Evolutionary conservation across 495 filamentous ascomycete genomes (phyloP), one percentile per base, ranked within the genome.

Genomic region (Daldinia loculata): DNA sequence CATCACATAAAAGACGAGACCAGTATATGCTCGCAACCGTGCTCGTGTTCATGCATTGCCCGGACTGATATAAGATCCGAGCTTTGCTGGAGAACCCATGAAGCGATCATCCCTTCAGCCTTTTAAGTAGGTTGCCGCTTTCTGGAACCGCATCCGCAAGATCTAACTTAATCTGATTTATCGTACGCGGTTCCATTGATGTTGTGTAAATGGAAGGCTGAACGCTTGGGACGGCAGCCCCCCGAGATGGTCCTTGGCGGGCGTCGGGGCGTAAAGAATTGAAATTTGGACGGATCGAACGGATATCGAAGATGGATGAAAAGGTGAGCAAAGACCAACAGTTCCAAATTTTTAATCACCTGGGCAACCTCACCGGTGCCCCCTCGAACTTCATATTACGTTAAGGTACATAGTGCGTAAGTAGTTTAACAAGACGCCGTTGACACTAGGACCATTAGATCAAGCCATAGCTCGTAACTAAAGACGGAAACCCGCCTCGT

Each of bases 401-500:
- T n/a, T n/a, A n/a, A n/a, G n/a, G n/a, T 27, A 34, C 12, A 14
- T 36, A 36, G 34, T 6, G n/a, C 19, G 30, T 53, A 39, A 24
- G 22, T 15, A 69, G 34, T 59, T 69, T 24, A 24, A 65, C 17
- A 19, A 14, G 43, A 48, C 43, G 43, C 43, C 43, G 43, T 48
- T 48, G 17, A 22, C 17, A 48, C 43, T 48, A 48, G 43, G 43
- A 1, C 17, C 19, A 29, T 61, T 66, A 62, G 52, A 17, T 24
- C 50, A 36, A 19, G 39, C 57, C 19, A 38, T 63, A 29, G 59
- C 51, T 32, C 39, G 14, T 58, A 43, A 41, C 53, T 60, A 24
- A 48, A n/a, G 57, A 58, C 69, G 69, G 63, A 56, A 71, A 45
- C 62, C 55, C 63, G 61, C 68, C 39, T 62, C 51, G 62, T 60